Base-by-base conservation (phyloP, 108 stramenopile genomes). In the Asterionellopsis glacialis region DNA sequence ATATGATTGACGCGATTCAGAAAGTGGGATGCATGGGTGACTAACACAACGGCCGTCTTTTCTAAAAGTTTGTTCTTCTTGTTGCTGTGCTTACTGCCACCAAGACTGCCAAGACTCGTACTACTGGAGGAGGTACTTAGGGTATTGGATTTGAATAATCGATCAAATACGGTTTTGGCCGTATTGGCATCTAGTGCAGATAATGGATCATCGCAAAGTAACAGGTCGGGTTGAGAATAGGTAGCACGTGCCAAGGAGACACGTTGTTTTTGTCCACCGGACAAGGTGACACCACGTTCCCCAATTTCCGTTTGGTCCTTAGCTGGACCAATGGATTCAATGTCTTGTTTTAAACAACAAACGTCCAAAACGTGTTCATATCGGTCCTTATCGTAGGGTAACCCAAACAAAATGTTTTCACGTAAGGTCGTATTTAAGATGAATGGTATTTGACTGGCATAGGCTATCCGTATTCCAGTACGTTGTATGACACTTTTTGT, bases 391-490 rank as follows among this genome's bases (percentile, higher is more conserved):
- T 96, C 77, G 41, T 70, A 90, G 5, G 60, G 53, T 22, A 63
- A 54, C 16, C 98, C 98, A 68, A 98, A 97, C 42, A 98, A 57
- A 28, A 99, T 95, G 73, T 99, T 99, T 7, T 97, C 98, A 4
- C 92, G 74, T 11, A 98, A 19, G 7, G 95, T 93, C 13, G 77
- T 68, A 67, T 99, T 99, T 21, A 95, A 71, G 51, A 99, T 96
- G 63, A 97, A 98, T 9, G 96, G 79, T 25, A 73, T 85, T 64
- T 99, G 97, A 33, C 80, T 79, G 6, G 88, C 93, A 76, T 96
- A 99, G 1, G 90, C 88, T n/a, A 94, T 48, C 15, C 57, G 63
- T n/a, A n/a, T 33, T 9, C 87, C 91, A 0, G 72, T 59, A 10
- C 57, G 58, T 57, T 57, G 25, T 11, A 72, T 55, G 21, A 11